Base-by-base conservation (phyloP, 2,329 filamentous ascomycete genomes). In the Leptographium wingfieldii region DNA sequence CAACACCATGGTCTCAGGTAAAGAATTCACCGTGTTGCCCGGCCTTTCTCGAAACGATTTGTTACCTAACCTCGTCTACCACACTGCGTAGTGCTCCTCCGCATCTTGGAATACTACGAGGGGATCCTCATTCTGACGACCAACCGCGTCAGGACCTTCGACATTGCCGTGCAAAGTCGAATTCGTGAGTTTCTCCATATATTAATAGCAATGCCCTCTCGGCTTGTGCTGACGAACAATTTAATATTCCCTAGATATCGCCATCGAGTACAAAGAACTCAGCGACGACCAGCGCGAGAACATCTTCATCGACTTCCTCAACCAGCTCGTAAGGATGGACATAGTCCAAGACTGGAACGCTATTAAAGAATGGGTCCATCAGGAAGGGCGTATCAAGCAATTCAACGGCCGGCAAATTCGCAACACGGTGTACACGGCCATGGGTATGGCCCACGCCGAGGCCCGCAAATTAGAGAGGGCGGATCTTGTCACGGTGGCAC, bases 61-160 rank as follows among this genome's bases (percentile, higher is more conserved):
- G 22, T 22, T 22, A 22, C 22, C 22, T 22, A 22, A 22, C 22
- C 22, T 22, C 14, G 14, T 10, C 38, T 16, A 40, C 16, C 63
- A 7, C 22, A 22, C 22, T 22, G 22, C 22, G 22, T 22, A 31
- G 72, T 73, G 10, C 66, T 67, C 29, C 62, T 67, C 0, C 59
- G 66, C 3, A 53, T 62, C 0, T 56, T 67, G 16, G 65, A 67
- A n/a, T 66, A 64, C 58, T 67, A 66, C 27, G 54, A 55, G 0
- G 66, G 64, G 1, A 66, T 67, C 5, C 58, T 67, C 5, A 64
- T 67, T 29, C 62, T 67, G 0, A 67, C 66, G 0, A 67, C 66
- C 0, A 66, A 67, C 46, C 59, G 63, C 3, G 56, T 65, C 31
- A 64, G 62, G 2, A 62, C 66, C 4, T 69, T 77, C 31, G 74